Evolutionary conservation across 805 yeast genomes (phyloP).

Genomic region (Cyberlindnera lachancei): DNA sequence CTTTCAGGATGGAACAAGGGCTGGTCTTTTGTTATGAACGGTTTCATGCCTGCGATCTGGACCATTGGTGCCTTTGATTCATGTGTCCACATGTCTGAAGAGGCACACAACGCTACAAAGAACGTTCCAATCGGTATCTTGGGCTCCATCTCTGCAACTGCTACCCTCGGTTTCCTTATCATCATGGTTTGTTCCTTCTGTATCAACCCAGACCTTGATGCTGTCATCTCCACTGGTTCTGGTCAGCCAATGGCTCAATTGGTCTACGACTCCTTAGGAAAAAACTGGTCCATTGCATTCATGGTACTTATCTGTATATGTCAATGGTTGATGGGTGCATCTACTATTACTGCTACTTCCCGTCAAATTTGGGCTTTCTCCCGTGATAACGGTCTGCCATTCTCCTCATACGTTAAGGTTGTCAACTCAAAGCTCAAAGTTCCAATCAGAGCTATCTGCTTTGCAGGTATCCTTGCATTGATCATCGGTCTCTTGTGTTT

Average conservation of each 20-base stretch:
- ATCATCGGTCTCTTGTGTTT: constrained; percentile 50
- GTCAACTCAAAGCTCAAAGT: constrained; percentile 48
- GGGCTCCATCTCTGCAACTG: constrained; percentile 48
- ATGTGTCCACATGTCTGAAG: constrained; percentile 67
- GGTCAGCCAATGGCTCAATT: constrained; percentile 62
- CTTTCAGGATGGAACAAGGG: constrained; percentile 48
- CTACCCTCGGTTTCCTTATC: constrained; percentile 50
- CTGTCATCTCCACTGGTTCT: constrained; percentile 26
- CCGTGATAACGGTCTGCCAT: constrained; percentile 67
- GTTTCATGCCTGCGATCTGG: constrained; percentile 64
- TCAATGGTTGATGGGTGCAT: constrained; percentile 61
- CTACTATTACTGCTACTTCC: constrained; percentile 54
- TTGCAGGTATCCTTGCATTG: constrained; percentile 43
- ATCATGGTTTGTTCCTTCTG: constrained; percentile 48
- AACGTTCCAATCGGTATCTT: constrained; percentile 60
- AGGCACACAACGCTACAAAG: constrained; percentile 50
- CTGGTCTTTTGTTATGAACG: constrained; percentile 42
- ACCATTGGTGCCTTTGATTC: constrained; percentile 69
- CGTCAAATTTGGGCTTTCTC: constrained; percentile 73
- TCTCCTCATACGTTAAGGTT: constrained; percentile 42
- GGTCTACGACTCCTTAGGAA: constrained; percentile 52
- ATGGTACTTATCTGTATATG: constrained; percentile 51
- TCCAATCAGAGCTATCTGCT: constrained; percentile 55
- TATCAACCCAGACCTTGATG: constrained; percentile 30
- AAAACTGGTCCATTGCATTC: constrained; percentile 56